Percentiles rank a stretch among this genome's conserved stretches.
These are phyloP conservation scores for Chalciporus sp. DNA, from an alignment of 1,284 basidiomycete genomes.

Conservation along the genomic window DNA sequence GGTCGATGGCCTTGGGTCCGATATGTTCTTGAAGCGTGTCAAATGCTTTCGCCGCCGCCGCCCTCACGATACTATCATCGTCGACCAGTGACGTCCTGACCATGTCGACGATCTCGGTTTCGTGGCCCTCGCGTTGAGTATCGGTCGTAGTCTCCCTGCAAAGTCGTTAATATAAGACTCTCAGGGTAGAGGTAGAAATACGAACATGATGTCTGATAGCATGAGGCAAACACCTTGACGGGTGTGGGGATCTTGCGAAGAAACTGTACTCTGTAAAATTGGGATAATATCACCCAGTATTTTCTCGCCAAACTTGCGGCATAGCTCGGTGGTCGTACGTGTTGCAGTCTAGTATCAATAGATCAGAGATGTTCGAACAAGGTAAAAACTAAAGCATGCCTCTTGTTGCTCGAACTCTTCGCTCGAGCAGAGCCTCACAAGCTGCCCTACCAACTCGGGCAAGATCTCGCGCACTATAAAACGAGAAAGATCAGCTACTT, in stretches of 20 bases:
- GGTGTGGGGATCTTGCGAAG: constrained; percentile 73
- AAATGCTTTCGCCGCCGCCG: constrained; percentile 93
- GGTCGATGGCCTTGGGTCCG: constrained; percentile 91
- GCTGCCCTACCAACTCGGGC: constrained; percentile 80
- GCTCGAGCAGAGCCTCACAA: constrained; percentile 77
- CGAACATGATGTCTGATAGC: constrained; percentile 86
- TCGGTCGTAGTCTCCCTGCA: constrained; percentile 83
- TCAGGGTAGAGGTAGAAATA: not conserved
- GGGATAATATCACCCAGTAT: constrained; percentile 85
- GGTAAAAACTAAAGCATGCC: constrained; percentile 45
- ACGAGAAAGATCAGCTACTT: not conserved
- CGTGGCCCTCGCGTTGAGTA: constrained; percentile 85
- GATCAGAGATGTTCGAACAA: not conserved
- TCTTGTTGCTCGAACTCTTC: constrained; percentile 89
- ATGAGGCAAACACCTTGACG: constrained; percentile 90
- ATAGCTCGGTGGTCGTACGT: constrained; percentile 87
- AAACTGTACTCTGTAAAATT: constrained; percentile 72
- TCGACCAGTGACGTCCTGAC: constrained; percentile 90
- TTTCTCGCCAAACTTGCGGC: constrained; percentile 95
- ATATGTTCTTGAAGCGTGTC: constrained; percentile 91
- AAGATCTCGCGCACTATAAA: constrained; percentile 88
- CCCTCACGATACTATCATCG: constrained; percentile 82
- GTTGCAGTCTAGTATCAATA: constrained; percentile 65
- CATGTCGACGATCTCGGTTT: constrained; percentile 87
- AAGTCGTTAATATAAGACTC: constrained; percentile 4